phyloP scores from a whole-genome alignment of 805 yeast species.

The Saccharomycopsis sp. region DNA sequence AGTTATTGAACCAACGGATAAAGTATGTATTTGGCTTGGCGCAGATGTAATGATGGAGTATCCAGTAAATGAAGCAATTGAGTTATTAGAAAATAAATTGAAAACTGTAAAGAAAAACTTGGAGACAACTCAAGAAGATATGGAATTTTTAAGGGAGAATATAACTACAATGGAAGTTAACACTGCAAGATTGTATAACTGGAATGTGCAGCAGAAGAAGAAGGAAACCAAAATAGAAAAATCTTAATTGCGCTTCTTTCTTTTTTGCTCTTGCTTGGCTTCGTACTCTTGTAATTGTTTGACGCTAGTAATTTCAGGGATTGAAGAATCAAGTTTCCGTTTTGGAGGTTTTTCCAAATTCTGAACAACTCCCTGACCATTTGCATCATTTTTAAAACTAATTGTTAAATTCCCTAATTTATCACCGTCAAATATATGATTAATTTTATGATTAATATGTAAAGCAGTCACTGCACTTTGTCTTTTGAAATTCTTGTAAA shows the following conservation, averaged over 20 bases:
- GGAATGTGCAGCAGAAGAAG: slow-evolving; percentile 76
- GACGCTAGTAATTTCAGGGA: slow-evolving; percentile 1
- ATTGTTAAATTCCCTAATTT: not conserved
- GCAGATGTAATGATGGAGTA: slow-evolving; percentile 97
- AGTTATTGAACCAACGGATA: slow-evolving; percentile 50
- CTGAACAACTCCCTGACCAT: not conserved
- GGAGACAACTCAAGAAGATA: slow-evolving; percentile 66
- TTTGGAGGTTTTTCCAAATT: not conserved
- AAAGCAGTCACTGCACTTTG: not conserved
- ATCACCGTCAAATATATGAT: not conserved
- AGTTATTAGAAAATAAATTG: slow-evolving; percentile 56
- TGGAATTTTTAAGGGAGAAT: slow-evolving; percentile 77
- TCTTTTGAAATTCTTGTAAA: not conserved
- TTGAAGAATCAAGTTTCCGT: not conserved
- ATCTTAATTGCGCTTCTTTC: not conserved
- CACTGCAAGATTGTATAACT: slow-evolving; percentile 84
- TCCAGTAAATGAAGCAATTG: slow-evolving; percentile 81
- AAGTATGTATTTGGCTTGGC: slow-evolving; percentile 91
- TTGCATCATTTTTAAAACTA: not conserved
- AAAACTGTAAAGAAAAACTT: slow-evolving; percentile 53
- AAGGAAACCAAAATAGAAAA: not conserved
- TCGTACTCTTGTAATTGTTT: slow-evolving; percentile 1
- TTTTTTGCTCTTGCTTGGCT: not conserved
- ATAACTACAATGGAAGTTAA: slow-evolving; percentile 98
- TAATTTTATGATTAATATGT: not conserved